Base-by-base conservation (phyloP, 1,284 basidiomycete genomes). In the Leccinum subatratum region DNA sequence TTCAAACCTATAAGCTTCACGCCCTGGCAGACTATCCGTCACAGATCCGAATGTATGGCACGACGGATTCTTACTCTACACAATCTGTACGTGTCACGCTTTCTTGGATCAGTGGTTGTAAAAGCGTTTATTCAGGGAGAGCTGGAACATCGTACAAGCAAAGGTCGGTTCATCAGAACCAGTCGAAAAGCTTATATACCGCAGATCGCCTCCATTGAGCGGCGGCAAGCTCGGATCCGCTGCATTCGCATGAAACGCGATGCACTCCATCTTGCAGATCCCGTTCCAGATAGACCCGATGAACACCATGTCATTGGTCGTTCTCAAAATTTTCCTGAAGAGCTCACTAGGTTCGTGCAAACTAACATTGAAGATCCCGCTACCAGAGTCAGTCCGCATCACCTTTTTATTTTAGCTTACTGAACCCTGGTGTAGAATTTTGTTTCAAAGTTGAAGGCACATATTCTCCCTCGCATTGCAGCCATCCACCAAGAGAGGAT, bases 281-380 rank as follows among this genome's bases (percentile, higher is more conserved):
- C 25, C 6, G 20, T 48, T 22, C 37, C 54, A 3, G n/a, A 65
- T n/a, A 6, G 7, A 16, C 39, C 56, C 2, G 59, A 70, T 3
- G 57, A 63, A 14, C 71, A 71, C 37, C 64, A 73, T 48, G 59
- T 64, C 28, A 71, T 75, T 2, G 70, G 67, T 3, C 63, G 54
- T 11, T 67, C 64, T n/a, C 65, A 67, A 32, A 70, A 68, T 54
- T 64, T 66, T 32, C 61, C 45, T 2, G 45, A 68, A n/a, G 63
- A 70, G 18, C 39, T 78, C 7, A 61, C 61, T 2, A 32, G 59
- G 6, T 75, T 71, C 66, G n/a, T 70, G 12, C 54, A 57, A 37
- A 14, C 11, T 8, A 58, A 58, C 18, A 58, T 58, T 11, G 28
- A 58, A 7, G 28, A 58, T 11, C 28, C 56, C 16, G 56, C 56